Evolutionary conservation across 345 rosid genomes (phyloP).

Genomic region (Linum usitatissimum): DNA sequence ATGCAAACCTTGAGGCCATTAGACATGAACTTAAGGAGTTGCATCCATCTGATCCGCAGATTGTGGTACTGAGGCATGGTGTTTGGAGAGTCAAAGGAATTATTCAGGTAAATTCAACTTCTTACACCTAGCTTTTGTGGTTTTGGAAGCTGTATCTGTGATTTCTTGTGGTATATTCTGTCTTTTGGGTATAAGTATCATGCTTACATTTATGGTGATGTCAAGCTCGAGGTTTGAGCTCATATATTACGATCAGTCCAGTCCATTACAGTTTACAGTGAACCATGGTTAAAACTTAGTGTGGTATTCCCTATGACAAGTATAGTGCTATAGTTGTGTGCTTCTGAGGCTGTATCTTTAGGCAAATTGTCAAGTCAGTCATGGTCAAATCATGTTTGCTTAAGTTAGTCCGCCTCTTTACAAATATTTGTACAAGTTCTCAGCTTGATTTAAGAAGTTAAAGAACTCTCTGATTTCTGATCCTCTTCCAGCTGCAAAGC

Average conservation of each 20-base stretch:
- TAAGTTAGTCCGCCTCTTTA: too few relatives aligned
- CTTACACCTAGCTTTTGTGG: neutral
- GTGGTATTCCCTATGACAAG: too few relatives aligned
- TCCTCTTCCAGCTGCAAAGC: too few relatives aligned
- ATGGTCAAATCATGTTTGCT: too few relatives aligned
- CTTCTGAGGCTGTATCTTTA: too few relatives aligned
- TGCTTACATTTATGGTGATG: constrained; percentile 1
- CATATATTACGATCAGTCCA: too few relatives aligned
- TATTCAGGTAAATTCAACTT: constrained; percentile 52
- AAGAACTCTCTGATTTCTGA: neutral
- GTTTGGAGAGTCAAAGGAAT: constrained; percentile 96
- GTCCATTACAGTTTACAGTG: too few relatives aligned
- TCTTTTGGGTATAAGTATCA: neutral
- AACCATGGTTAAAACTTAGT: too few relatives aligned
- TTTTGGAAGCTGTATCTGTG: neutral
- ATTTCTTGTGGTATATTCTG: neutral
- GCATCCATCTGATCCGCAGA: constrained; percentile 80
- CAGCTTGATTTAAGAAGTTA: neutral
- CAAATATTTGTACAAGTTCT: neutral
- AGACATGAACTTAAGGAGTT: constrained; percentile 74
- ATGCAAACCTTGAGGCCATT: constrained; percentile 65
- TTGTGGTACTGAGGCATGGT: constrained; percentile 73
- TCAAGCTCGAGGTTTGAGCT: too few relatives aligned
- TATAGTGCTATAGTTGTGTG: too few relatives aligned
- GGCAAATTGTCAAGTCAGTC: too few relatives aligned